Evolutionary conservation across 2,329 filamentous ascomycete species (phyloP).

Genomic region (Mollisiaceae sp.): DNA sequence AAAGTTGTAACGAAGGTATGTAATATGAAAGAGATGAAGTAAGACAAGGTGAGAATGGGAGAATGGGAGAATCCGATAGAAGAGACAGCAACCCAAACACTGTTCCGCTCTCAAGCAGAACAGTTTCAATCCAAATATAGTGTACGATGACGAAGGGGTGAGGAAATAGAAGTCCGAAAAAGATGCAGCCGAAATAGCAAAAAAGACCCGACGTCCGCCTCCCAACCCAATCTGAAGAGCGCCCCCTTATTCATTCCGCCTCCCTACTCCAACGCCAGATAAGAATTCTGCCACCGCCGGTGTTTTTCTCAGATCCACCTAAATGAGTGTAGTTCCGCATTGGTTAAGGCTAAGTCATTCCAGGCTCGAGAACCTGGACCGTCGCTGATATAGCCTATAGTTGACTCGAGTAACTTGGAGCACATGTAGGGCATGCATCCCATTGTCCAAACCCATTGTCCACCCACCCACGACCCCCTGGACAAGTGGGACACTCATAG

Average conservation of each 20-base stretch:
- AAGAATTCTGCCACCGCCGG: neutral
- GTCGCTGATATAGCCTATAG: neutral
- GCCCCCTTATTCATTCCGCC: slow-evolving; percentile 14
- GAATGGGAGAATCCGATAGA: neutral
- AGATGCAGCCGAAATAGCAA: neutral
- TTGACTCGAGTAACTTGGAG: neutral
- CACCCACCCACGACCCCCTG: slow-evolving; percentile 4
- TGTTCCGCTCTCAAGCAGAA: neutral
- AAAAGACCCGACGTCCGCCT: neutral
- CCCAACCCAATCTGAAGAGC: slow-evolving; percentile 5
- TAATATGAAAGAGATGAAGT: neutral
- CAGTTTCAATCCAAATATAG: neutral
- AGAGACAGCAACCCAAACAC: neutral
- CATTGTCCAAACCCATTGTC: slow-evolving; percentile 13
- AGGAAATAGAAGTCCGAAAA: neutral
- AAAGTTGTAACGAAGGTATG: neutral
- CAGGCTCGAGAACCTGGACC: neutral
- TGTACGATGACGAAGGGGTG: neutral
- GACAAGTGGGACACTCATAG: neutral
- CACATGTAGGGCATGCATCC: slow-evolving; percentile 11
- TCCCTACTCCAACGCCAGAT: slow-evolving; percentile 30
- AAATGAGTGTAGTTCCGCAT: neutral
- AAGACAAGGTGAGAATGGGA: slow-evolving; percentile 5
- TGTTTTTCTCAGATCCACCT: neutral
- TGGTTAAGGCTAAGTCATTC: neutral